phyloP scores from a whole-genome alignment of 208 protist genomes.

The Crithidia thermophila region DNA sequence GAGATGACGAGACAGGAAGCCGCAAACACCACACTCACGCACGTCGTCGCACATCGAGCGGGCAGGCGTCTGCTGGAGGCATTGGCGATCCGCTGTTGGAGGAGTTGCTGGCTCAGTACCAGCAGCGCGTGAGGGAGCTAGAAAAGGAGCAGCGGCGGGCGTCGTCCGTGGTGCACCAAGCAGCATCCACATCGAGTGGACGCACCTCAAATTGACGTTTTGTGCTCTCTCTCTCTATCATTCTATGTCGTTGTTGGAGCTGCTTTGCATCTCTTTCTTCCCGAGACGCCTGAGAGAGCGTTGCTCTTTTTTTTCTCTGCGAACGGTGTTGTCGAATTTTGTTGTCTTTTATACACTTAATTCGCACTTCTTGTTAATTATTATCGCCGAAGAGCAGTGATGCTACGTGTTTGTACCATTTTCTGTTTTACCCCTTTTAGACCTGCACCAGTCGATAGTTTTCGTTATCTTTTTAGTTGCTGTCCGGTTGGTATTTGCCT shows the following conservation, averaged over 20 bases:
- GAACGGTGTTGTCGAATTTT: too few relatives aligned
- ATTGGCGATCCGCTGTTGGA: conserved; percentile 38
- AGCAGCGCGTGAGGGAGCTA: conserved; percentile 49
- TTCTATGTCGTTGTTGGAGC: too few relatives aligned
- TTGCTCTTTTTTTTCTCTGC: too few relatives aligned
- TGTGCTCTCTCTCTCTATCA: too few relatives aligned
- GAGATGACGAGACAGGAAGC: neutral
- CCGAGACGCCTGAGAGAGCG: too few relatives aligned
- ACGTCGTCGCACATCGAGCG: neutral
- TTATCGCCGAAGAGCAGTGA: too few relatives aligned
- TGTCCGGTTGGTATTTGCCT: neutral
- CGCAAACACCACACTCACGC: neutral
- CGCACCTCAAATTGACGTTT: conserved; percentile 11
- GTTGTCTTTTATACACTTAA: too few relatives aligned
- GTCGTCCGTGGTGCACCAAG: conserved; percentile 2
- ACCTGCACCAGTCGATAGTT: too few relatives aligned
- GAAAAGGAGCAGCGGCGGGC: conserved; percentile 10
- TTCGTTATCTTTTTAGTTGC: neutral
- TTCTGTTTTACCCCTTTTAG: too few relatives aligned
- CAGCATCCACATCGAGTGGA: conserved; percentile 3
- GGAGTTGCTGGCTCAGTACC: conserved; percentile 54
- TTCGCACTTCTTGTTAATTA: too few relatives aligned
- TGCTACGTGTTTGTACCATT: too few relatives aligned
- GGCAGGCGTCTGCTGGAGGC: neutral
- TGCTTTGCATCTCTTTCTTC: too few relatives aligned